Conservation (phyloP, 1,284 basidiomycete species). For the Leccinum ponderosum region DNA sequence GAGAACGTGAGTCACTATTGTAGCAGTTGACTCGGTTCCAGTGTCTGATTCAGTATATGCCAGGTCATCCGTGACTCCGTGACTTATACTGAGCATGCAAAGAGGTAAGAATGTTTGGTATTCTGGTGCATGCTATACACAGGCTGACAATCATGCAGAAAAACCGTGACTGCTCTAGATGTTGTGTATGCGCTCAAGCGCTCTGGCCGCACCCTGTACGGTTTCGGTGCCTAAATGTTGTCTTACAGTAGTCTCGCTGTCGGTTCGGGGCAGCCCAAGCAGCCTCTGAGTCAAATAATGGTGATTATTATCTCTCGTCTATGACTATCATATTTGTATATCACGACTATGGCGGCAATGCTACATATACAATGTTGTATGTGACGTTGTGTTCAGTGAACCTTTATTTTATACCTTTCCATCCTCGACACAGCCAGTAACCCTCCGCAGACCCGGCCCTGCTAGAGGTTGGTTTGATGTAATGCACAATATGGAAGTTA, state of each 20-base stretch:
- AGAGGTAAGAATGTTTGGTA: conserved; percentile 45
- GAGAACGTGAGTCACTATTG: conserved; percentile 44
- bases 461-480: conserved; percentile 68
- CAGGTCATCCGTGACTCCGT: conserved; percentile 83
- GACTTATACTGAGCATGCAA: conserved; percentile 89
- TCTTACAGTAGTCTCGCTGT: not conserved
- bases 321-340: conserved; percentile 21
- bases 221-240: conserved; percentile 63
- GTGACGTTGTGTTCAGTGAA: not conserved
- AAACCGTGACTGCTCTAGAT: conserved; percentile 83
- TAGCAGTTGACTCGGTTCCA: not conserved
- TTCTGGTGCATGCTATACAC: not conserved
- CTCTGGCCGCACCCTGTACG: conserved; percentile 79
- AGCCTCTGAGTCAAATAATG: not conserved
- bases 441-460: conserved; percentile 69
- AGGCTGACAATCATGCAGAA: conserved; percentile 41
- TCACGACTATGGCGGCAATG: conserved; percentile 6
- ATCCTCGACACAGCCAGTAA: conserved; percentile 74
- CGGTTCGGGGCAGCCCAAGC: not conserved
- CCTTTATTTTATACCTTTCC: conserved; percentile 32
- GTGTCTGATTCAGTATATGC: conserved; percentile 68
- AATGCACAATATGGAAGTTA: conserved; percentile 57
- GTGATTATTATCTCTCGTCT: conserved; percentile 3
- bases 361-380: conserved; percentile 5
- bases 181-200: conserved; percentile 86